These are phyloP conservation scores for Clathrospora elynae DNA, from an alignment of 2,329 filamentous ascomycete species.

Conservation along the genomic window DNA sequence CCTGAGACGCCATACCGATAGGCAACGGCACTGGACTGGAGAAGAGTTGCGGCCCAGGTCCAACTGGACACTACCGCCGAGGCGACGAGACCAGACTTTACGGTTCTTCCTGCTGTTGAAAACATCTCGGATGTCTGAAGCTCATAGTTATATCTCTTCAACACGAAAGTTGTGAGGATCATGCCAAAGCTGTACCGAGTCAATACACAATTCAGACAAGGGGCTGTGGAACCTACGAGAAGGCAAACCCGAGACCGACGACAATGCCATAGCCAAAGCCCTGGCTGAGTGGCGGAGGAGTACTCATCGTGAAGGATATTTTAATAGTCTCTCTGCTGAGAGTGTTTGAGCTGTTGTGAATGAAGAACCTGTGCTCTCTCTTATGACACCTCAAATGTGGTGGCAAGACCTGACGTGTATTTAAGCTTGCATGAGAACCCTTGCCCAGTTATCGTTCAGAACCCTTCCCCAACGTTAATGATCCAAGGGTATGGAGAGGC, in stretches of 20 bases:
- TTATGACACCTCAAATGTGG: too few relatives aligned
- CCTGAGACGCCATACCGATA: conserved; percentile 76
- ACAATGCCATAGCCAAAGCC: conserved; percentile 79
- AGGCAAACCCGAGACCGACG: conserved; percentile 73
- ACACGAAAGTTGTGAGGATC: conserved; percentile 73
- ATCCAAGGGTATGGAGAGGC: too few relatives aligned
- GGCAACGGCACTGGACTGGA: conserved; percentile 80
- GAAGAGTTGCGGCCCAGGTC: conserved; percentile 87
- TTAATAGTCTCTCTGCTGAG: too few relatives aligned
- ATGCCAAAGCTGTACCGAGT: conserved; percentile 61
- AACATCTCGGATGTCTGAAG: conserved; percentile 93
- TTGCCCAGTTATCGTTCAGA: too few relatives aligned
- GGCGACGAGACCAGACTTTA: conserved; percentile 86
- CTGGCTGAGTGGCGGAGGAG: conserved; percentile 54
- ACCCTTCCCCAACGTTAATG: too few relatives aligned
- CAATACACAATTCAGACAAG: conserved; percentile 6
- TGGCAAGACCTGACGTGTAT: too few relatives aligned
- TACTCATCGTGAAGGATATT: conserved; percentile 14
- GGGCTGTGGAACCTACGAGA: conserved; percentile 57
- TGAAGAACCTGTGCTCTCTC: too few relatives aligned
- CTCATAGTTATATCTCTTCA: conserved; percentile 74
- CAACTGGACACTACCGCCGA: conserved; percentile 90
- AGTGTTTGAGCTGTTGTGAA: too few relatives aligned
- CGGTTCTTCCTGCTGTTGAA: conserved; percentile 82
- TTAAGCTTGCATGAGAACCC: too few relatives aligned